These are phyloP conservation scores for Leccinum uliginosum DNA, from an alignment of 768 basidiomycete species.

Conservation along the genomic window DNA sequence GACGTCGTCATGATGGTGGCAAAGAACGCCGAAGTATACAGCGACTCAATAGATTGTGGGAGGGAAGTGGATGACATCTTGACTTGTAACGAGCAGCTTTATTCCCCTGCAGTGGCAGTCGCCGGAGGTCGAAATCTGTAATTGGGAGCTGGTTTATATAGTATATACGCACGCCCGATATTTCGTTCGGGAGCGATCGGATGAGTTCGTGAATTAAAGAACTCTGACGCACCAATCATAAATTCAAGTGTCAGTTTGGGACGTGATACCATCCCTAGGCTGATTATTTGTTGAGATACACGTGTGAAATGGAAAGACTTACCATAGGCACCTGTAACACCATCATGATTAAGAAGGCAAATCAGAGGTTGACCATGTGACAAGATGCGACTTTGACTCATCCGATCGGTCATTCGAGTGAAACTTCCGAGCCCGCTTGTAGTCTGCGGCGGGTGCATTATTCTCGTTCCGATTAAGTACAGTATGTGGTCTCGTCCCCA, in stretches of 20 bases:
- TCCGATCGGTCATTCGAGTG: not conserved
- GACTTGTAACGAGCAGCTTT: not conserved
- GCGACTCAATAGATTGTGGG: not conserved
- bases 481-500: too few species aligned
- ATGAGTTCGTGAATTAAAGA: not conserved
- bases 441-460: too few species aligned
- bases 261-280: not conserved
- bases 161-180: not conserved
- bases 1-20: not conserved
- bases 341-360: not conserved
- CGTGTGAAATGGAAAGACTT: not conserved
- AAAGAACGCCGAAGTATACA: not conserved
- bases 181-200: not conserved
- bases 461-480: too few species aligned
- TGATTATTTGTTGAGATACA: not conserved
- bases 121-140: not conserved
- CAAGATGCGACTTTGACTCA: not conserved
- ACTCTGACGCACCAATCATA: not conserved
- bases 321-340: too few species aligned
- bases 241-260: not conserved
- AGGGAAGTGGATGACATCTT: not conserved
- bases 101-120: not conserved
- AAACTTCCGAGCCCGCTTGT: not conserved
- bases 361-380: not conserved
- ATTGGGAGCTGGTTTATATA: not conserved